Evolutionary conservation across 495 filamentous ascomycete genomes (phyloP).

Genomic region (Tuber brumale): DNA sequence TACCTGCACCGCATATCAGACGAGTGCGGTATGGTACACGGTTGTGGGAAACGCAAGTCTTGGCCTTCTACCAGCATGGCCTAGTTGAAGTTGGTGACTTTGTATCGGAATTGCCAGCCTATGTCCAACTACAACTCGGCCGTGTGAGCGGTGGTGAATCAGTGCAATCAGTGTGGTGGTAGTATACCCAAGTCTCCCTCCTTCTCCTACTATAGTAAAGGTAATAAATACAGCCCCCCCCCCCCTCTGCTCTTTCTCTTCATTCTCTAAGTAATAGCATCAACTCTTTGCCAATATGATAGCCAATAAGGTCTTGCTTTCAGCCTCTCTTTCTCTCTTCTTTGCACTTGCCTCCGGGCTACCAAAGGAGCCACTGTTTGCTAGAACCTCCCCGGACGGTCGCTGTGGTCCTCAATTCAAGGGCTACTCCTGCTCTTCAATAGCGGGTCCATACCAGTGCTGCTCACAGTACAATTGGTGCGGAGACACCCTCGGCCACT

Average conservation of each 20-base stretch:
- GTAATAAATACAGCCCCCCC: neutral
- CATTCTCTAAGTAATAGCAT: neutral
- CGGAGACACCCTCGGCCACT: conserved; percentile 26
- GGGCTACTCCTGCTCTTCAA: neutral
- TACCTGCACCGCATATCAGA: neutral
- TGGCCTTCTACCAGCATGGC: neutral
- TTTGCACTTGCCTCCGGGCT: neutral
- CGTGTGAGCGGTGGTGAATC: neutral
- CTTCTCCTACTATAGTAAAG: neutral
- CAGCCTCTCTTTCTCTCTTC: neutral
- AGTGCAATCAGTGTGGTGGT: neutral
- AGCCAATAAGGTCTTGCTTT: neutral
- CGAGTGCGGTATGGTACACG: neutral
- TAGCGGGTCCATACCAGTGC: conserved; percentile 8
- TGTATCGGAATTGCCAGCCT: neutral
- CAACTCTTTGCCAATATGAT: neutral
- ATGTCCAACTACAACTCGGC: neutral
- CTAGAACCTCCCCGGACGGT: conserved; percentile 15
- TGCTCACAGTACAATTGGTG: conserved; percentile 33
- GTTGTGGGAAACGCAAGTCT: neutral
- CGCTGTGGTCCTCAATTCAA: conserved; percentile 20
- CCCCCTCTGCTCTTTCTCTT: neutral
- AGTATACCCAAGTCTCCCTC: neutral
- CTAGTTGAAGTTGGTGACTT: neutral
- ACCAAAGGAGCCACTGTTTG: neutral